These are phyloP conservation scores for Fusarium coffeatum DNA, from an alignment of 2,329 filamentous ascomycete species.

Conservation along the genomic window DNA sequence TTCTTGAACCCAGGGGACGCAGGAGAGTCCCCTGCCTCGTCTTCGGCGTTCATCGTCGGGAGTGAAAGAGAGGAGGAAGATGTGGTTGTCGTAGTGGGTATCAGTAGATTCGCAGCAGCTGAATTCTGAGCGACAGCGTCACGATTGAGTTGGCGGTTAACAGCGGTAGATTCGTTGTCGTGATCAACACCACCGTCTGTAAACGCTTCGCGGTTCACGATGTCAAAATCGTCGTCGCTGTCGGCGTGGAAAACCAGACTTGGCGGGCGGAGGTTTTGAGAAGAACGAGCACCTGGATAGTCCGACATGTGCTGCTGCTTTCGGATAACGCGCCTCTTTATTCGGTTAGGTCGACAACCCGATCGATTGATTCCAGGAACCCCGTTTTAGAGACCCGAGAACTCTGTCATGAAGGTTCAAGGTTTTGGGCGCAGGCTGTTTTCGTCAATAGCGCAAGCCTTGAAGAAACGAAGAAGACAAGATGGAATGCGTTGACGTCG, in stretches of 20 bases:
- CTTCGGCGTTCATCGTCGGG: constrained; percentile 35
- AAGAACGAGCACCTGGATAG: constrained; percentile 39
- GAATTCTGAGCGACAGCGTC: constrained; percentile 35
- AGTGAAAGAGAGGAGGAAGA: constrained; percentile 34
- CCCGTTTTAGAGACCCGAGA: constrained; percentile 4
- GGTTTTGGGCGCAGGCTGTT: constrained; percentile 22
- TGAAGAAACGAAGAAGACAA: constrained; percentile 12
- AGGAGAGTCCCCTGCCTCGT: constrained; percentile 25
- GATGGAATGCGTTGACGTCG: constrained; percentile 40
- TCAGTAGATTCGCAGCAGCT: constrained; percentile 33
- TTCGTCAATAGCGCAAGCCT: constrained; percentile 32
- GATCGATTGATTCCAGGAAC: constrained; percentile 3
- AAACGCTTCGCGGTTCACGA: constrained; percentile 4
- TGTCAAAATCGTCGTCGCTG: constrained; percentile 30
- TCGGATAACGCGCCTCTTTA: constrained; percentile 30
- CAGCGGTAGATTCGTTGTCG: constrained; percentile 20
- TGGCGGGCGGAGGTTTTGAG: constrained; percentile 42
- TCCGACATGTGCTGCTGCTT: constrained; percentile 41
- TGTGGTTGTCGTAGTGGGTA: constrained; percentile 23
- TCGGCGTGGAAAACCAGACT: constrained; percentile 44
- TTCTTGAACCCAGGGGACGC: constrained; percentile 58
- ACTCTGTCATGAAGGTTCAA: constrained; percentile 11
- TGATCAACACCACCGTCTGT: constrained; percentile 18
- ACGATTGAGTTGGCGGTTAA: constrained; percentile 28
- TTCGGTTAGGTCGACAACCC: constrained; percentile 21